A percentile compares a stretch with the other conserved stretches of the same genome.
Conservation (phyloP, 31 red algal species). For the Porphyra umbilicalis region DNA sequence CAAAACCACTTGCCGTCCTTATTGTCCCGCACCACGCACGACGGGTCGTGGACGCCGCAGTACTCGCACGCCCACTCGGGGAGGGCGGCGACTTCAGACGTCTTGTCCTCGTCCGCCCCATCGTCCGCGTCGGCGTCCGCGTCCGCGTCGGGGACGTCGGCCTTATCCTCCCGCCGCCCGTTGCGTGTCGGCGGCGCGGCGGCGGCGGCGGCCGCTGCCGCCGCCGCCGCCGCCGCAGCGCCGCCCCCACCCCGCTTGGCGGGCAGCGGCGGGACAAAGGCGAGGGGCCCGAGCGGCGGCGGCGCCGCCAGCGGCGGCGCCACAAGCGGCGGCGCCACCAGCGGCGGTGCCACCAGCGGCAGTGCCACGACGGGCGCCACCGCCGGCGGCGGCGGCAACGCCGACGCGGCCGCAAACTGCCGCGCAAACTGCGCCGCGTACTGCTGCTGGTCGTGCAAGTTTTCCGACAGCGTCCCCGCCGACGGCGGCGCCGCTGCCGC, state of each 20-base stretch:
- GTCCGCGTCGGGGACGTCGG: slow-evolving; percentile 28
- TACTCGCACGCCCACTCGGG: slow-evolving; percentile 79
- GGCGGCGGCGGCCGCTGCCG: neutral
- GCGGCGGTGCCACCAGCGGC: neutral
- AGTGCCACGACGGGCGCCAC: neutral
- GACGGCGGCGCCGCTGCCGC: neutral
- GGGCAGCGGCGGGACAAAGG: no score
- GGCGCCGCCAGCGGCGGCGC: neutral
- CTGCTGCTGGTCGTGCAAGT: slow-evolving; percentile 1
- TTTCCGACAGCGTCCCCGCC: neutral
- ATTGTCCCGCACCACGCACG: slow-evolving; percentile 78
- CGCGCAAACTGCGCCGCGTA: neutral
- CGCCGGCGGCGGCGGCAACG: neutral
- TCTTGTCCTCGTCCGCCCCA: slow-evolving; percentile 51
- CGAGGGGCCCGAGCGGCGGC: neutral
- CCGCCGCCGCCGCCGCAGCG: neutral
- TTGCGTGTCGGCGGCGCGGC: neutral
- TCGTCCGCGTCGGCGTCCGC: slow-evolving; percentile 82
- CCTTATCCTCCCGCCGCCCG: neutral
- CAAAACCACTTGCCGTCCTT: slow-evolving; percentile 80
- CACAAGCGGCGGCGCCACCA: neutral
- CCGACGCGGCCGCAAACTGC: neutral
- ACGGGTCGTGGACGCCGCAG: slow-evolving; percentile 88
- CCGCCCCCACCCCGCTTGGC: neutral
- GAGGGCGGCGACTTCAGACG: slow-evolving; percentile 26